A percentile compares a stretch with the other conserved stretches of the same genome.
Evolutionary conservation across 371 early-diverging fungal species (phyloP).

Genomic region (Coemansia sp.): DNA sequence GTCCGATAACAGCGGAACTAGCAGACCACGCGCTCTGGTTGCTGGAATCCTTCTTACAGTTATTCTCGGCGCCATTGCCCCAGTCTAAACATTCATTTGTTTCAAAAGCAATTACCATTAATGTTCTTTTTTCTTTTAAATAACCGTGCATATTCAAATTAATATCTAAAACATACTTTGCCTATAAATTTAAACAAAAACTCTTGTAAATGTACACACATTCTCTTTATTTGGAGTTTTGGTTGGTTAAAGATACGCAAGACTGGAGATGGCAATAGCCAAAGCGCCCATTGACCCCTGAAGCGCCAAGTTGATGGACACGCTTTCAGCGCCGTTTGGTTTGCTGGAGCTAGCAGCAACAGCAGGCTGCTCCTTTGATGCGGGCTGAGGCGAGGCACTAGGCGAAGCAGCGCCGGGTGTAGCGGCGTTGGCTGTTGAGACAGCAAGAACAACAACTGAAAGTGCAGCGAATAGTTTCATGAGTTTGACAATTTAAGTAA

Average conservation of each 20-base stretch:
- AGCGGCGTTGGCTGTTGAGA: neutral
- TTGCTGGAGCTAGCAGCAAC: conserved; percentile 1
- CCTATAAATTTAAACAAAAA: neutral
- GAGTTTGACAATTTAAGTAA: neutral
- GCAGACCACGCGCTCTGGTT: conserved; percentile 24
- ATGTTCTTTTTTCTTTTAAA: too few species aligned
- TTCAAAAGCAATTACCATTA: neutral
- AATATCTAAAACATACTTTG: neutral
- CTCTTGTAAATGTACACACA: neutral
- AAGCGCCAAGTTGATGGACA: conserved; percentile 10
- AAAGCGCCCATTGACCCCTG: conserved; percentile 36
- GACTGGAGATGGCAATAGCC: conserved; percentile 29
- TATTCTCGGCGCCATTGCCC: conserved; percentile 22
- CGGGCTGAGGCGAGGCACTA: neutral
- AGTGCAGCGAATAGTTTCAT: neutral
- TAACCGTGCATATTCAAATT: neutral
- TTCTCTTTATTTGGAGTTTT: neutral
- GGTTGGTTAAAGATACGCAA: conserved; percentile 20
- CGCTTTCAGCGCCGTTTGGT: conserved; percentile 3
- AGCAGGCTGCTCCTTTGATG: conserved; percentile 3
- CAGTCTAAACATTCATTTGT: conserved; percentile 1
- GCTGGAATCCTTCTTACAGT: conserved; percentile 18
- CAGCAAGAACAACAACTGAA: neutral
- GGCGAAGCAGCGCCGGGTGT: neutral
- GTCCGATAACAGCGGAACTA: conserved; percentile 2